phyloP scores from a whole-genome alignment of 306 rosid genomes.

The Pterocarpus macrocarpus region DNA sequence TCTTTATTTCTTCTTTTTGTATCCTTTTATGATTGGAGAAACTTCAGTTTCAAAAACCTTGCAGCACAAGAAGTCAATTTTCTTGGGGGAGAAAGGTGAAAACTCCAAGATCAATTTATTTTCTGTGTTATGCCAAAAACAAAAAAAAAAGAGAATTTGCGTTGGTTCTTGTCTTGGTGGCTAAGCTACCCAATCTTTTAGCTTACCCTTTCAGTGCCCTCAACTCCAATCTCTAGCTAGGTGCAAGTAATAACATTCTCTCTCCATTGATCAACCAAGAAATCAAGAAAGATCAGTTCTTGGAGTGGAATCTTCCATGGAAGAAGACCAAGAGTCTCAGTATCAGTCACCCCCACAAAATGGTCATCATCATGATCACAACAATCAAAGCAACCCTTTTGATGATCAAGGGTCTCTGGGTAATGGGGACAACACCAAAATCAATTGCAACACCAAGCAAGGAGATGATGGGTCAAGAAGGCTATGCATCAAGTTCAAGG shows the following conservation, averaged over 20 bases:
- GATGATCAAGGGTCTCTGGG: slow-evolving; percentile 15
- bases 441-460: neutral
- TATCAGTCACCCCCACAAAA: neutral
- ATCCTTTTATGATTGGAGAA: neutral
- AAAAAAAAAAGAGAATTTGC: neutral
- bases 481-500: neutral
- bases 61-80: neutral
- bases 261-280: neutral
- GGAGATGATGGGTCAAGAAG: slow-evolving; percentile 12
- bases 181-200: slow-evolving; percentile 30
- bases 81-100: neutral
- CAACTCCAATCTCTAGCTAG: neutral
- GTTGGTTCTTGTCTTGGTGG: slow-evolving; percentile 29
- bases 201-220: neutral
- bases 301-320: neutral
- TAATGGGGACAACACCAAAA: neutral
- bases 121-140: neutral
- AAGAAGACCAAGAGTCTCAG: slow-evolving; percentile 13
- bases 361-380: neutral
- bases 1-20: neutral
- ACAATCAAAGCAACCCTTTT: neutral
- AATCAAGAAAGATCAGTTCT: neutral
- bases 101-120: neutral
- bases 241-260: neutral
- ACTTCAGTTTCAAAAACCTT: neutral